phyloP scores from a whole-genome alignment of 805 yeast genomes.

The Kuraishia capsulata region DNA sequence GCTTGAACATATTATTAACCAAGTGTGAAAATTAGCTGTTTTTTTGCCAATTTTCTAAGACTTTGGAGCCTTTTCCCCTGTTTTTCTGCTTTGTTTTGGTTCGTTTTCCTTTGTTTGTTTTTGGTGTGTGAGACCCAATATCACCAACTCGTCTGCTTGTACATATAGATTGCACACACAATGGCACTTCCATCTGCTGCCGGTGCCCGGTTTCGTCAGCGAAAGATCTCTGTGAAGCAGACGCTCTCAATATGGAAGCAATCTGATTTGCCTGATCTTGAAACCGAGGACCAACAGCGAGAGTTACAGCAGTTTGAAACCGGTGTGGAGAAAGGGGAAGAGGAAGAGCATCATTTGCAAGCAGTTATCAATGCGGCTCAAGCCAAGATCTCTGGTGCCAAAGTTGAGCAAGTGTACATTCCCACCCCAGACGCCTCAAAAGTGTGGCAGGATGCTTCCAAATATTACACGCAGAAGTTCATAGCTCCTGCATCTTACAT shows the following conservation, averaged over 20 bases:
- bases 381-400: slow-evolving; percentile 44
- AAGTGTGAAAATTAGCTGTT: too few species aligned
- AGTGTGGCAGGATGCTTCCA: slow-evolving; percentile 67
- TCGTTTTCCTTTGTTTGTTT: too few species aligned
- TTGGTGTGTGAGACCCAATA: too few species aligned
- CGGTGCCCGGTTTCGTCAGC: slow-evolving; percentile 80
- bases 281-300: slow-evolving; percentile 71
- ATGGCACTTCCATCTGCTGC: too few species aligned
- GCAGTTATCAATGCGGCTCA: slow-evolving; percentile 80
- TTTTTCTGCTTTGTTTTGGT: too few species aligned
- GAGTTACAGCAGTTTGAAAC: slow-evolving; percentile 88
- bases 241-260: slow-evolving; percentile 70
- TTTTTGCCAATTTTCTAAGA: too few species aligned
- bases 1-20: too few species aligned
- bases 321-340: slow-evolving; percentile 97
- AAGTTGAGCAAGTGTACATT: slow-evolving; percentile 58
- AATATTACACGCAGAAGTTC: slow-evolving; percentile 63
- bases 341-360: slow-evolving; percentile 92
- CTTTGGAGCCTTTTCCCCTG: too few species aligned
- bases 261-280: slow-evolving; percentile 71
- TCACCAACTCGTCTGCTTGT: too few species aligned
- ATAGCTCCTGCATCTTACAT: slow-evolving; percentile 71
- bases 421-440: slow-evolving; percentile 95
- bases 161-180: too few species aligned
- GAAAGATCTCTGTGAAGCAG: slow-evolving; percentile 90